A percentile compares a stretch with the other conserved stretches of the same genome.
Evolutionary conservation across 768 basidiomycete species (phyloP).

Genomic region (Dictyophora rubrovolvata): DNA sequence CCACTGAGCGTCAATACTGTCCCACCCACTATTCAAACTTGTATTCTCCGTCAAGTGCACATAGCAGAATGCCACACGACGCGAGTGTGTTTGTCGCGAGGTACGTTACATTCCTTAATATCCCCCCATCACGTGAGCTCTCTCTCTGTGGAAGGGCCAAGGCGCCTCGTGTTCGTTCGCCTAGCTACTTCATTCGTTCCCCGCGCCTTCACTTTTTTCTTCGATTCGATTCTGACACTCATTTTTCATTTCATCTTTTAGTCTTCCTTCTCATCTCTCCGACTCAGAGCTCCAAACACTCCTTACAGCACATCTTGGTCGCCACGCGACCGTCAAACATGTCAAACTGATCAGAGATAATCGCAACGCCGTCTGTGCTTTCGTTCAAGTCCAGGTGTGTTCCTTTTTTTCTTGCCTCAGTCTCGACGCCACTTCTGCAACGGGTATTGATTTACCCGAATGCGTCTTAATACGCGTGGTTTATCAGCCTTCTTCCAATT

Average conservation of each 20-base stretch:
- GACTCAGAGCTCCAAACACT: slow-evolving; percentile 49
- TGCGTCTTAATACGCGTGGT: neutral
- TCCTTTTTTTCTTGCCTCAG: neutral
- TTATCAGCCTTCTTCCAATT: slow-evolving; percentile 19
- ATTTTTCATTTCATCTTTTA: slow-evolving; percentile 21
- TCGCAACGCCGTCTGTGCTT: slow-evolving; percentile 73
- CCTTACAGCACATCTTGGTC: slow-evolving; percentile 57
- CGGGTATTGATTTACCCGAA: neutral
- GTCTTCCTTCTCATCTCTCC: slow-evolving; percentile 62
- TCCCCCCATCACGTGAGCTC: slow-evolving; percentile 2
- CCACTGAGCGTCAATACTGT: neutral
- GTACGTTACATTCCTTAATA: slow-evolving; percentile 25
- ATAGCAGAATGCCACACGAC: slow-evolving; percentile 43
- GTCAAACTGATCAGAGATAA: slow-evolving; percentile 66
- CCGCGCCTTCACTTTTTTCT: neutral
- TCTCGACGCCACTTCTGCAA: slow-evolving; percentile 4
- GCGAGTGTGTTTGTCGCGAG: slow-evolving; percentile 82
- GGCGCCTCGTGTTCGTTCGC: slow-evolving; percentile 7
- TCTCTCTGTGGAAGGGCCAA: neutral
- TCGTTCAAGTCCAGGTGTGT: slow-evolving; percentile 74
- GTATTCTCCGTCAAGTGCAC: neutral
- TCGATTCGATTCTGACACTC: neutral
- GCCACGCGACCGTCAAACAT: slow-evolving; percentile 52
- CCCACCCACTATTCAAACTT: neutral
- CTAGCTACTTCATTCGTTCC: slow-evolving; percentile 5